A percentile compares a stretch with the other conserved stretches of the same genome.
phyloP scores from a whole-genome alignment of 2,329 filamentous ascomycete genomes.

The Mollisiaceae sp. region DNA sequence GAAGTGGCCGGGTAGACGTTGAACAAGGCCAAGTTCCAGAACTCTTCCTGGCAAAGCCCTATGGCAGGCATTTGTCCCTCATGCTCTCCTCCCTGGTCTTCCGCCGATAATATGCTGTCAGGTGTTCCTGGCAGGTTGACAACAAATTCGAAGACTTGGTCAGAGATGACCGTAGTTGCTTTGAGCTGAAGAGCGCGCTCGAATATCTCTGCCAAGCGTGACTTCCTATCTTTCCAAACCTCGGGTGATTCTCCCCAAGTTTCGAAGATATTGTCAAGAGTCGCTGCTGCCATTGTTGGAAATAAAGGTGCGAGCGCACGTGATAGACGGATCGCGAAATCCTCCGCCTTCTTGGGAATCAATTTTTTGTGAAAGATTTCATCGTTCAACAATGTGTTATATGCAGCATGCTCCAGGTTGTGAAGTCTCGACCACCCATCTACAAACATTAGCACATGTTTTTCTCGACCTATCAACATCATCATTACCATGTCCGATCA shows the following conservation, averaged over 20 bases:
- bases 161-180: background rate
- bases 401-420: slow-evolving; percentile 25
- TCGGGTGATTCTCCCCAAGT: slow-evolving; percentile 2
- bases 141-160: background rate
- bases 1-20: background rate
- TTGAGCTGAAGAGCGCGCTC: background rate
- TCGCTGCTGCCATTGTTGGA: background rate
- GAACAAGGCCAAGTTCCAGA: background rate
- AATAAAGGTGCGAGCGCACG: slow-evolving; percentile 11
- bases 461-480: background rate
- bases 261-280: background rate
- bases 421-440: slow-evolving; percentile 18
- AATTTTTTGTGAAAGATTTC: slow-evolving; percentile 13
- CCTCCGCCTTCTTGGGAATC: slow-evolving; percentile 17
- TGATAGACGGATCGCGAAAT: slow-evolving; percentile 13
- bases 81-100: background rate
- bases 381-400: slow-evolving; percentile 13
- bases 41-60: background rate
- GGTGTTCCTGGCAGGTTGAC: background rate
- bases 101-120: background rate
- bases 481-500: slow-evolving; percentile 17
- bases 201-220: background rate
- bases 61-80: background rate
- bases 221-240: background rate
- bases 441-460: slow-evolving; percentile 4